Base-by-base conservation (phyloP, 2,329 filamentous ascomycete species). In the Elsinoe ampelina region DNA sequence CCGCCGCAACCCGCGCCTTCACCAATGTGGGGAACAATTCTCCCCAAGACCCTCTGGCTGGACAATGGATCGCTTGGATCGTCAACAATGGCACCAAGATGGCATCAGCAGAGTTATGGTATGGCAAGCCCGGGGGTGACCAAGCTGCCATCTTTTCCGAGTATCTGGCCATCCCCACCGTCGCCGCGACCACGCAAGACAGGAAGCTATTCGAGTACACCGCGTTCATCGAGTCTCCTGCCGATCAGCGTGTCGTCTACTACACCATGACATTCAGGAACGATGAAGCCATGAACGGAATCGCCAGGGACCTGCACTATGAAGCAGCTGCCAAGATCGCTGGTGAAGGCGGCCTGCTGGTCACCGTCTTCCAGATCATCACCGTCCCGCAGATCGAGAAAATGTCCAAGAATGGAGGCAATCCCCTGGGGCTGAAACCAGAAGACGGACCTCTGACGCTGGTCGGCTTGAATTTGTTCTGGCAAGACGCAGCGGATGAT, bases 261-360 rank as follows among this genome's bases (percentile, higher is more conserved):
- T 55, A 55, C 20, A 39, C 35, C 20, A 43, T 55, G 52, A 55
- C 52, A 43, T 98, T 98, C 83, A 91, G 90, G 82, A 95, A 97
- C 74, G 93, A 93, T 64, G 91, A 85, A 69, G 93, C 93, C 57
- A 80, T 98, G 64, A 98, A 98, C 84, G 96, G 90, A 66, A 97
- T 97, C 92, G 91, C 93, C 65, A 95, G 93, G 47, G 26, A 48
- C 43, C 50, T 55, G 13, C 43, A 43, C 39, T 55, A 30, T 26
- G 52, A 26, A 15, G 26, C 35, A 10, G 26, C 52, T 2, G 38
- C n/a, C 10, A 15, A 41, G n/a, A 11, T 22, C 2, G 36, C n/a
- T 30, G 38, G 2, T 2, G 10, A 10, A 34, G 52, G 52, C 11
- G 35, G 13, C 11, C 22, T 26, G 19, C 15, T 43, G 7, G n/a